These are phyloP conservation scores for Nicotiana rustica DNA, from an alignment of 305 asterid species.

Conservation along the genomic window DNA sequence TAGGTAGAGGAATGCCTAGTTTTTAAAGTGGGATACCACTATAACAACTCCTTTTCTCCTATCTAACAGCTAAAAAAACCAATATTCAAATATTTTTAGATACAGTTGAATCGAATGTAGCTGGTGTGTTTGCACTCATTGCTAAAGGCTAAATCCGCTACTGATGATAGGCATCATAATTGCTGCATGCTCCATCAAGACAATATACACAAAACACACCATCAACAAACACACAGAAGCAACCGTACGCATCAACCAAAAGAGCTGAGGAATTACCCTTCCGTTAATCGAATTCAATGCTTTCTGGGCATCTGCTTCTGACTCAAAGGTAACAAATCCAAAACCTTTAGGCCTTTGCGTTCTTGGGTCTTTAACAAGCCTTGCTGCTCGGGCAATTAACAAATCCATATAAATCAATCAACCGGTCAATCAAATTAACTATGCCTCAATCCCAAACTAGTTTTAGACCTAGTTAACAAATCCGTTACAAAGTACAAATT, in stretches of 20 bases:
- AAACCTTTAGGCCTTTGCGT: slow-evolving; percentile 84
- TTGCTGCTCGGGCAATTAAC: slow-evolving; percentile 50
- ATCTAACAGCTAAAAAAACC: neutral
- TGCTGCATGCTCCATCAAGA: neutral
- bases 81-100: neutral
- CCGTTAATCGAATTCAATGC: slow-evolving; percentile 72
- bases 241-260: neutral
- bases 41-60: neutral
- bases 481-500: neutral
- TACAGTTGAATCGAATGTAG: neutral
- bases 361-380: slow-evolving; percentile 70
- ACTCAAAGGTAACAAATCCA: slow-evolving; percentile 71
- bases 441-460: neutral
- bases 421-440: neutral
- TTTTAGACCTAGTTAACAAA: neutral
- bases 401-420: neutral
- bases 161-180: neutral
- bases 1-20: neutral
- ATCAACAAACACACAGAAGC: neutral
- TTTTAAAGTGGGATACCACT: neutral
- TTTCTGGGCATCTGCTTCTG: slow-evolving; percentile 66
- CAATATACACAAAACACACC: slow-evolving; percentile 6
- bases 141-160: neutral
- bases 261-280: slow-evolving; percentile 50
- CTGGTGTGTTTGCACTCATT: neutral